Base-by-base conservation (phyloP, 208 protist genomes). In the Balamuthia mandrillaris region DNA sequence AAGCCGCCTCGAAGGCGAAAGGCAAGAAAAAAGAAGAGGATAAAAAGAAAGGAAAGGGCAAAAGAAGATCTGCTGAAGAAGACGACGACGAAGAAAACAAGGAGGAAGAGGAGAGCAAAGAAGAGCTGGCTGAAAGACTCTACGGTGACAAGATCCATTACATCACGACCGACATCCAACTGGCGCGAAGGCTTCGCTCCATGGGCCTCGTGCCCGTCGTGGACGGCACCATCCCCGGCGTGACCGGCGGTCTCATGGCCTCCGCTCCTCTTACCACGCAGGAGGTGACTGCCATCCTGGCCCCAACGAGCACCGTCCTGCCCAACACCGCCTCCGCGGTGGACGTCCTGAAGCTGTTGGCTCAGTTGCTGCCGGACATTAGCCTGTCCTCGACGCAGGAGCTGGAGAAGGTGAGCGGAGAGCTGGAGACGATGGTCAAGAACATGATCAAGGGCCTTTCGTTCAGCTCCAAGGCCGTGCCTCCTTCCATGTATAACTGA, bases 401-500 rank as follows among this genome's bases (percentile, higher is more conserved):
- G 35, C 63, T 72, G 35, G 63, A 72, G 63, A 72, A 72, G 63
- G 37, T 72, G n/a, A n/a, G n/a, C n/a, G n/a, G n/a, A n/a, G n/a
- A n/a, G n/a, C n/a, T n/a, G n/a, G n/a, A n/a, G n/a, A n/a, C n/a
- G n/a, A n/a, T n/a, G n/a, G n/a, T n/a, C n/a, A n/a, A n/a, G n/a
- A n/a, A n/a, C n/a, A n/a, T n/a, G n/a, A n/a, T n/a, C n/a, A n/a
- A n/a, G n/a, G n/a, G n/a, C n/a, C n/a, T n/a, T n/a, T n/a, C n/a
- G n/a, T n/a, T n/a, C n/a, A n/a, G n/a, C n/a, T n/a, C n/a, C n/a
- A n/a, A n/a, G n/a, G n/a, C n/a, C n/a, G n/a, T n/a, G n/a, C n/a
- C n/a, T n/a, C n/a, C n/a, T n/a, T n/a, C n/a, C n/a, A n/a, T n/a
- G n/a, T n/a, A n/a, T n/a, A n/a, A n/a, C n/a, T n/a, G n/a, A n/a